phyloP scores from a whole-genome alignment of 2,329 filamentous ascomycete species.

The Trematosphaeria pertusa region DNA sequence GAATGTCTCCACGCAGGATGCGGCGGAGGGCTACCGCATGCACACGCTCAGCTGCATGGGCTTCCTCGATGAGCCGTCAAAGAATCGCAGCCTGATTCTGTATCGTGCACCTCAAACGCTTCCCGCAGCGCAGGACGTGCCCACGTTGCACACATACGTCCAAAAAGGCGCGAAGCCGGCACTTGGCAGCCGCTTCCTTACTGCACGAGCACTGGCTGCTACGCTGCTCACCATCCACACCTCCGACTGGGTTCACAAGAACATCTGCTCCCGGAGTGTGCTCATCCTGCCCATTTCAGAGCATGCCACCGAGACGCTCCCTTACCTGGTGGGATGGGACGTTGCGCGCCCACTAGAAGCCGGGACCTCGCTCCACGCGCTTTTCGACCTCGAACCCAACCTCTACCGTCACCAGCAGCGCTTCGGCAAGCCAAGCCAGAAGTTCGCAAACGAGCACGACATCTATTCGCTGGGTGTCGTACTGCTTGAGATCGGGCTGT shows the following conservation, averaged over 20 bases:
- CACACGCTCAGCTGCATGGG: conserved; percentile 21
- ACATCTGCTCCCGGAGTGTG: conserved; percentile 18
- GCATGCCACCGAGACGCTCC: conserved; percentile 17
- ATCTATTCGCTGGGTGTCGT: conserved; percentile 64
- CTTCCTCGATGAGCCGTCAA: conserved; percentile 20
- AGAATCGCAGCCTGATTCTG: conserved; percentile 16
- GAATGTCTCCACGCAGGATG: too few relatives aligned
- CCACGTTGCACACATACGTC: conserved; percentile 16
- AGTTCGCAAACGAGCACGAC: conserved; percentile 61
- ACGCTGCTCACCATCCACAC: conserved; percentile 19
- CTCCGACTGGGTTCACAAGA: conserved; percentile 20
- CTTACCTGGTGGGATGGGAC: conserved; percentile 23
- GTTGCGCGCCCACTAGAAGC: conserved; percentile 6
- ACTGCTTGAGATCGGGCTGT: conserved; percentile 61
- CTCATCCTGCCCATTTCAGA: conserved; percentile 15
- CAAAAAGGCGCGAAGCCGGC: conserved; percentile 13
- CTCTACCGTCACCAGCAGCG: conserved; percentile 59
- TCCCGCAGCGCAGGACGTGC: conserved; percentile 18
- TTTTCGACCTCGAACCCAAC: conserved; percentile 39
- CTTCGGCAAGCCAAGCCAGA: conserved; percentile 49
- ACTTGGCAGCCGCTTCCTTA: conserved; percentile 14
- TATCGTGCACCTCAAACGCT: conserved; percentile 19
- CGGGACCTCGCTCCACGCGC: neutral
- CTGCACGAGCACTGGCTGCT: conserved; percentile 13
- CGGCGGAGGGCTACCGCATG: conserved; percentile 16